Evolutionary conservation across 192 early-diverging fungal species (phyloP).

Genomic region (Coemansia sp.): DNA sequence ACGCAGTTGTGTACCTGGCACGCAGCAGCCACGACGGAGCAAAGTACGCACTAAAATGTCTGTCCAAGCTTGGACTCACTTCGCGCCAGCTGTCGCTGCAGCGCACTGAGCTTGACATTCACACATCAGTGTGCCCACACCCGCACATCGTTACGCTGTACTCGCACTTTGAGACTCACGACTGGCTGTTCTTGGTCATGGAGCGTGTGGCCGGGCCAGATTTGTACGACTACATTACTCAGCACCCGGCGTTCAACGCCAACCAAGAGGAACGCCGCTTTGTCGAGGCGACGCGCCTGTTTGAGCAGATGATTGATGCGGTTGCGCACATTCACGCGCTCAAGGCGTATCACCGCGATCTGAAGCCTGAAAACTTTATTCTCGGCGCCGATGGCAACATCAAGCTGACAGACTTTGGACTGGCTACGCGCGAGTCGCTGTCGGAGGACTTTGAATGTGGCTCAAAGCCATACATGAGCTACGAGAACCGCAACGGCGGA

Average conservation of each 20-base stretch:
- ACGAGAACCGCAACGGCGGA: slow-evolving; percentile 60
- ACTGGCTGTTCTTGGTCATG: slow-evolving; percentile 64
- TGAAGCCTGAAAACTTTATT: slow-evolving; percentile 83
- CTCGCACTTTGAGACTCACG: slow-evolving; percentile 62
- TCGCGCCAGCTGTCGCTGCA: slow-evolving; percentile 64
- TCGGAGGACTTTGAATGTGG: slow-evolving; percentile 90
- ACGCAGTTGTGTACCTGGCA: slow-evolving; percentile 75
- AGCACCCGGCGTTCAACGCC: slow-evolving; percentile 50
- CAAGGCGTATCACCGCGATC: slow-evolving; percentile 88
- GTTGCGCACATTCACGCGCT: slow-evolving; percentile 72
- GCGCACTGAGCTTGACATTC: slow-evolving; percentile 65
- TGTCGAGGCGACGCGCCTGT: slow-evolving; percentile 54
- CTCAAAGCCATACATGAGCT: slow-evolving; percentile 71
- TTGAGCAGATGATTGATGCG: slow-evolving; percentile 72
- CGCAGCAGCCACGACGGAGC: slow-evolving; percentile 57
- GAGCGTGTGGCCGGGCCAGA: slow-evolving; percentile 59
- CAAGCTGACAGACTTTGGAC: slow-evolving; percentile 92
- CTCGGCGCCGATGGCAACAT: slow-evolving; percentile 64
- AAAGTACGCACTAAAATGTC: slow-evolving; percentile 71
- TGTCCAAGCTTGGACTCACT: slow-evolving; percentile 61
- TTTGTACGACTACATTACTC: slow-evolving; percentile 58
- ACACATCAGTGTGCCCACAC: slow-evolving; percentile 63
- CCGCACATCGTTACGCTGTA: slow-evolving; percentile 67
- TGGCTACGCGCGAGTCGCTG: slow-evolving; percentile 77
- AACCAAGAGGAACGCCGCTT: slow-evolving; percentile 55